Evolutionary conservation across 129 eudicot genomes (phyloP).

Genomic region (Artemisia argyi): DNA sequence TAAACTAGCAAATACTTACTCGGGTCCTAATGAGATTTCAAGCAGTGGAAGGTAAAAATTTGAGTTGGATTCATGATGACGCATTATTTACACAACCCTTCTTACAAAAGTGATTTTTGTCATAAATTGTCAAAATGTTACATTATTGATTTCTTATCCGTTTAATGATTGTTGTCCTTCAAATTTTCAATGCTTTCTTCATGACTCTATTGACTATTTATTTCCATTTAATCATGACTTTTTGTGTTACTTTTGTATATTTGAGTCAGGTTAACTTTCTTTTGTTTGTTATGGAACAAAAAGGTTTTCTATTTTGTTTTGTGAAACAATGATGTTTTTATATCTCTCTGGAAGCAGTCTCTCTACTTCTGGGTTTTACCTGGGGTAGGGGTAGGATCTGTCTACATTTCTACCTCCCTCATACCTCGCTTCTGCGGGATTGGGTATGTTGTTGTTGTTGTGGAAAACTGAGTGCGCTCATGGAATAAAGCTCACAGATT

Average conservation of each 20-base stretch:
- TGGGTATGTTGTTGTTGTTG: too few relatives aligned
- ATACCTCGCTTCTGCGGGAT: too few relatives aligned
- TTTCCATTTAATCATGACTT: constrained; percentile 18
- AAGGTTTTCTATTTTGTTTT: background rate
- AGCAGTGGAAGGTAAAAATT: background rate
- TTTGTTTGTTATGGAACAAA: background rate
- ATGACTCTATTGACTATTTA: constrained; percentile 29
- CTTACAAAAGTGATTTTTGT: background rate
- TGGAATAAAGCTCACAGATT: too few relatives aligned
- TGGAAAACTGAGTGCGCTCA: too few relatives aligned
- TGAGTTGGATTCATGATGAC: background rate
- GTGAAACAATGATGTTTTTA: too few relatives aligned
- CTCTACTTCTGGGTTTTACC: too few relatives aligned
- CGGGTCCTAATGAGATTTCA: too few relatives aligned
- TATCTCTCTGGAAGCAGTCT: too few relatives aligned
- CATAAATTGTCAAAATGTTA: constrained; percentile 9
- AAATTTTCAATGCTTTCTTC: constrained; percentile 18
- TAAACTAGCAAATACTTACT: too few relatives aligned
- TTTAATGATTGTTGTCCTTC: constrained; percentile 28
- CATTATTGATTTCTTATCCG: constrained; percentile 26
- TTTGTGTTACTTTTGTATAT: background rate
- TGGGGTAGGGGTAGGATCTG: too few relatives aligned
- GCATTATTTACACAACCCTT: background rate
- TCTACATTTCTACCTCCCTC: too few relatives aligned
- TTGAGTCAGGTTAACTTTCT: too few relatives aligned